phyloP scores from a whole-genome alignment of 768 basidiomycete genomes.

The Auriculariales sp. region DNA sequence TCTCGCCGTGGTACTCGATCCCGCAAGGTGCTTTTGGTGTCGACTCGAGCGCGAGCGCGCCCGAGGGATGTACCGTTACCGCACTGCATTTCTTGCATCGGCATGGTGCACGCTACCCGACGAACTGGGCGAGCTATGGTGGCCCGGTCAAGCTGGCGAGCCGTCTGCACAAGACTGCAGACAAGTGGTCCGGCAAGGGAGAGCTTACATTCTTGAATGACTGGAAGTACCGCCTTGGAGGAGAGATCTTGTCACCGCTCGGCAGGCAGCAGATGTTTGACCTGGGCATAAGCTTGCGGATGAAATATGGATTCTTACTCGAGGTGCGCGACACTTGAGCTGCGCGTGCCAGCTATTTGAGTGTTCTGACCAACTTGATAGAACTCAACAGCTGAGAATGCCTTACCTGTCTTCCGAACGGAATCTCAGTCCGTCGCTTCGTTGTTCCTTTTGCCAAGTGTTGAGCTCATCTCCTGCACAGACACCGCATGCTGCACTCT shows the following conservation, averaged over 20 bases:
- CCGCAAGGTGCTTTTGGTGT: conserved; percentile 50
- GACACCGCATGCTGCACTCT: conserved; percentile 36
- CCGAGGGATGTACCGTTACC: conserved; percentile 53
- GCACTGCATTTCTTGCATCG: conserved; percentile 70
- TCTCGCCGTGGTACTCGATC: conserved; percentile 78
- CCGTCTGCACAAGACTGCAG: not conserved
- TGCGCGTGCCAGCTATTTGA: too few relatives aligned
- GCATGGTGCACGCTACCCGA: conserved; percentile 58
- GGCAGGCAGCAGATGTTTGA: conserved; percentile 24
- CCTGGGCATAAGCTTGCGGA: conserved; percentile 22
- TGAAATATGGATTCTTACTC: conserved; percentile 63
- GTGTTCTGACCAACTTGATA: conserved; percentile 3
- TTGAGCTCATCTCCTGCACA: conserved; percentile 4
- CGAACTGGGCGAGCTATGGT: conserved; percentile 7
- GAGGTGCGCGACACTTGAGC: too few relatives aligned
- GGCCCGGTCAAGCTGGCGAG: conserved; percentile 7
- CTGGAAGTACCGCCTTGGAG: conserved; percentile 76
- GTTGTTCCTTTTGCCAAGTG: not conserved
- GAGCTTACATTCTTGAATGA: conserved; percentile 21
- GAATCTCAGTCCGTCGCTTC: conserved; percentile 26
- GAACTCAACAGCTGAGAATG: conserved; percentile 24
- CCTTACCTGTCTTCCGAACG: conserved; percentile 36
- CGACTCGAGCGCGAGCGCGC: conserved; percentile 54
- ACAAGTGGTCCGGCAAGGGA: conserved; percentile 12
- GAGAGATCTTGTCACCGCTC: conserved; percentile 39